Percentiles rank a stretch among this genome's conserved stretches.
phyloP scores from a whole-genome alignment of 2,329 filamentous ascomycete genomes.

The Aureobasidium pullulans region DNA sequence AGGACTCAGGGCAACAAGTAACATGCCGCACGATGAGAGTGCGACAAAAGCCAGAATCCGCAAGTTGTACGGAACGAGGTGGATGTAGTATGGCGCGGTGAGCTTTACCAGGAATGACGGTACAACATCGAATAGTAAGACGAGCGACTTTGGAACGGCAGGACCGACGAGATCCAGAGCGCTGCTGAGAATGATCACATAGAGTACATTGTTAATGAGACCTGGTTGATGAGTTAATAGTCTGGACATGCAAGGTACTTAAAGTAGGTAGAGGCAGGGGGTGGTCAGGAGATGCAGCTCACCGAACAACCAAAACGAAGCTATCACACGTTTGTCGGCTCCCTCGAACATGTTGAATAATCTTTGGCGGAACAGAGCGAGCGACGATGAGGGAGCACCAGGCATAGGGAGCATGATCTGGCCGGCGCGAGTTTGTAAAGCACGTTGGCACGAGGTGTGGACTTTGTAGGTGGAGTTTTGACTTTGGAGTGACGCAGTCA shows the following conservation, averaged over 20 bases:
- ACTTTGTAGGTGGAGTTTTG: not conserved
- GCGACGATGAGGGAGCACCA: slow-evolving; percentile 56
- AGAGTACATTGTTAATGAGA: slow-evolving; percentile 94
- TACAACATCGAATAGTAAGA: slow-evolving; percentile 86
- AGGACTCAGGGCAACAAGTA: slow-evolving; percentile 76
- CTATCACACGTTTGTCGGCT: slow-evolving; percentile 62
- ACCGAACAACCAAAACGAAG: slow-evolving; percentile 95
- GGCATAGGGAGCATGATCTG: slow-evolving; percentile 44
- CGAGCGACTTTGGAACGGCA: slow-evolving; percentile 76
- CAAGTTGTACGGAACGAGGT: slow-evolving; percentile 69
- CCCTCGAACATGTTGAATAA: slow-evolving; percentile 57
- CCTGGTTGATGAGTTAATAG: slow-evolving; percentile 41
- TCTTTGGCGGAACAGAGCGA: slow-evolving; percentile 64
- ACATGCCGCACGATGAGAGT: slow-evolving; percentile 78
- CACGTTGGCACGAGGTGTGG: not conserved
- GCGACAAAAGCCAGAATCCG: slow-evolving; percentile 68
- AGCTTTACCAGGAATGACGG: slow-evolving; percentile 86
- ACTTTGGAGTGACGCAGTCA: not conserved
- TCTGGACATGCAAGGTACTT: not conserved
- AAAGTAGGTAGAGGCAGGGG: not conserved
- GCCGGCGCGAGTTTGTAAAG: not conserved
- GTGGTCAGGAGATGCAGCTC: slow-evolving; percentile 21
- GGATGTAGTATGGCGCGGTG: slow-evolving; percentile 87
- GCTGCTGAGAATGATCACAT: slow-evolving; percentile 91
- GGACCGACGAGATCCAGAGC: slow-evolving; percentile 92